Evolutionary conservation across 2,329 filamentous ascomycete species (phyloP), one percentile per base, ranked within the genome.

Genomic region (Endocalyx cinctus): DNA sequence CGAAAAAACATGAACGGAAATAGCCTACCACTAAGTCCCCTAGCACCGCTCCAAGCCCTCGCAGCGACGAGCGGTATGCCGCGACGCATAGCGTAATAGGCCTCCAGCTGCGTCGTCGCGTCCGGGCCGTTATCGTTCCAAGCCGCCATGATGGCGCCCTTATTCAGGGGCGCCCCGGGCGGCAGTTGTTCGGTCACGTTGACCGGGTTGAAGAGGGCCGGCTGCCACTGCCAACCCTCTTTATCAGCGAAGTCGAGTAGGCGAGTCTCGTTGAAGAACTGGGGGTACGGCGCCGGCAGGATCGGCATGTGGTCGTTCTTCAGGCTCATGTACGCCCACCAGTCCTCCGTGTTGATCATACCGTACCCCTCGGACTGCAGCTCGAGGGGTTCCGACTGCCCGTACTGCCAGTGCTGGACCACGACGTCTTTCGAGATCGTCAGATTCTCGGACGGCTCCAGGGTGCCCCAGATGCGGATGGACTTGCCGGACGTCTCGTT

Each of bases 281-380:
- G 66, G 1, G 66, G 62, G 30, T 70, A 70, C 4, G 60, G 57
- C 0, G 63, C 64, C 1, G 67, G 67, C 0, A 62, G 35, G 22
- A 69, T 68, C 2, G 66, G 67, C 31, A 49, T 63, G 41, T 69
- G 66, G 38, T 70, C 64, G 38, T 72, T 75, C 38, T 75, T 75
- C 33, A 76, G 45, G 5, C 63, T 66, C 60, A 74, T 70, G 41
- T 76, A 75, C 0, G 66, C 69, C 71, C 66, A 70, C 64, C 65
- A 68, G 40, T 70, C 67, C 27, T 70, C 55, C 1, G 65, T 67
- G 42, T 70, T 70, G 50, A 70, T 54, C 8, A 67, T 20, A 1
- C 53, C 35, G 36, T 69, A 67, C 2, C 57, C 58, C 4, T 56
- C 46, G 1, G 47, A 37, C 10, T 62, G 51, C 1, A 70, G 58